Base-by-base conservation (phyloP, 345 rosid species). In the Lepidium sativum region DNA sequence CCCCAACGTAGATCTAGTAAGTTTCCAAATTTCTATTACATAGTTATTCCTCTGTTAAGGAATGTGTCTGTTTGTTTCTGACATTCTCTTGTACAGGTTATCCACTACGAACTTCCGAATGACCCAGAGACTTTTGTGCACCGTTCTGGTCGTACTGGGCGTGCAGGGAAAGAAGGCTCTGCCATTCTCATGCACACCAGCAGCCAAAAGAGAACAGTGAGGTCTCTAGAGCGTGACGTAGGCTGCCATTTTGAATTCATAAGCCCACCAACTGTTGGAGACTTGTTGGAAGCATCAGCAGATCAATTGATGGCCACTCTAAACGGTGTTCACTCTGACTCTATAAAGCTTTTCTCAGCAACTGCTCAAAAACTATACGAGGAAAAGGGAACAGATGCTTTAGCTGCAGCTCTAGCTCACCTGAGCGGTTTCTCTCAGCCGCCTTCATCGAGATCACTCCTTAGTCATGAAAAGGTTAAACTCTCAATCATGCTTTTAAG, bases 111-210 rank as follows among this genome's bases (percentile, higher is more conserved):
- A 72, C 92, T 94, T 77, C 99, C 99, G 21, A 94, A 94, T 79
- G 99, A 87, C 67, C 78, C 97, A 13, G 99, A 94, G 78, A 86
- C 97, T 32, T 94, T 94, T 84, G 99, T 92, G 75, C 98, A 89
- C 70, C 96, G 98, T 57, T 94, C 99, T 68, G 99, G 97, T 25
- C 97, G 97, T 74, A 94, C 99, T 51, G 99, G 99, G 44, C 97
- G 96, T 37, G 99, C 97, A 9, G 99, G 99, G 66, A 94, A 94
- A 79, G 87, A 83, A 84, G 99, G 99, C 68, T 80, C 84, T 77
- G 92, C 97, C 43, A 77, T 94, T 80, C 78, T 94, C 67, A 83
- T 94, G 99, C 84, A 69, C 70, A 82, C 86, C 13, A 80, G 73
- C 68, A 87, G 80, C 80, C 99, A 94, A 77, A 86, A 87, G 80